Evolutionary conservation across 2,329 filamentous ascomycete genomes (phyloP).

Genomic region (Sclerotinia sclerotiorum): DNA sequence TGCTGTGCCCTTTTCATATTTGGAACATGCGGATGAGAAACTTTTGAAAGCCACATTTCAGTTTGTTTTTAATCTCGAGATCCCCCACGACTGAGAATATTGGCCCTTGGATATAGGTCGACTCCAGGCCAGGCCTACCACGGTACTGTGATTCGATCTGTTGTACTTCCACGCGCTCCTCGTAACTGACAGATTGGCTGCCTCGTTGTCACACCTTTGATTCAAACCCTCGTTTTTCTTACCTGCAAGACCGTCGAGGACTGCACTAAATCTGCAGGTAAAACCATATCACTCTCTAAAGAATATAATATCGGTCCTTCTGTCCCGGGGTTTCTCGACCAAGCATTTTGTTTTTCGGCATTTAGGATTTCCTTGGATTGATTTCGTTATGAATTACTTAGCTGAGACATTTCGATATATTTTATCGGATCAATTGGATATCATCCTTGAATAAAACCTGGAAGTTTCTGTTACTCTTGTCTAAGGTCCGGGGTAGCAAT

Average conservation of each 20-base stretch:
- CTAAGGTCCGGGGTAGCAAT: conserved; percentile 11
- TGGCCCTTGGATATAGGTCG: conserved; percentile 3
- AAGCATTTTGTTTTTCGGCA: conserved; percentile 22
- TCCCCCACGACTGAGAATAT: background rate
- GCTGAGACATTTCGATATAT: conserved; percentile 19
- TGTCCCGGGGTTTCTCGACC: conserved; percentile 16
- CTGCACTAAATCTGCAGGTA: conserved; percentile 19
- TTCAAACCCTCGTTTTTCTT: conserved; percentile 58
- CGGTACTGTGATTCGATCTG: conserved; percentile 21
- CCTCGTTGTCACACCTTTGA: conserved; percentile 58
- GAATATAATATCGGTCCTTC: conserved; percentile 24
- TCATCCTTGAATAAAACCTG: conserved; percentile 15
- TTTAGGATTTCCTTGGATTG: conserved; percentile 3
- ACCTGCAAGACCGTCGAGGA: conserved; percentile 4
- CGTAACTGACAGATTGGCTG: conserved; percentile 33
- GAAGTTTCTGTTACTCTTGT: conserved; percentile 15
- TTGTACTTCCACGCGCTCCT: conserved; percentile 21
- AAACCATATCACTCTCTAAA: conserved; percentile 11
- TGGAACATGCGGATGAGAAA: background rate
- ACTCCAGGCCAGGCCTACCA: conserved; percentile 8
- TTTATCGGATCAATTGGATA: conserved; percentile 19
- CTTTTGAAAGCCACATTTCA: background rate
- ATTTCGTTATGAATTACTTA: conserved; percentile 19
- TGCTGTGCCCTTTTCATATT: conserved; percentile 8
- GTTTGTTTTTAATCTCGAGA: background rate